Evolutionary conservation across 2,329 filamentous ascomycete species (phyloP).

Genomic region (Neopestalotiopsis clavispora): DNA sequence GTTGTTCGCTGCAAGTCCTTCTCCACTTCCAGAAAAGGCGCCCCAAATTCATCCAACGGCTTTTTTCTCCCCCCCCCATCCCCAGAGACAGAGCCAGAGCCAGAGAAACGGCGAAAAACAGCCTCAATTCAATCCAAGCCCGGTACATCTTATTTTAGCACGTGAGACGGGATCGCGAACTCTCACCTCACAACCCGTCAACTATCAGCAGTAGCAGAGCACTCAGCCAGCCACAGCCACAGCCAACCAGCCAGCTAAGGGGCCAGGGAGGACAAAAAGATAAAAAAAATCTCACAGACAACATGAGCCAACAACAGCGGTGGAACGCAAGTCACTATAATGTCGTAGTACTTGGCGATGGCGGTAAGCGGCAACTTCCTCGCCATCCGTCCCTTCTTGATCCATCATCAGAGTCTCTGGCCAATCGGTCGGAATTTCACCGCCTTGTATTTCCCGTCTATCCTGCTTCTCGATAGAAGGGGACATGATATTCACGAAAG

Average conservation of each 20-base stretch:
- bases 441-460: neutral
- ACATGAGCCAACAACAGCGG: neutral
- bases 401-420: neutral
- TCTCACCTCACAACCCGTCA: too few relatives aligned
- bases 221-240: too few relatives aligned
- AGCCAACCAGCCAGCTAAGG: neutral
- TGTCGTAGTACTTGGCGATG: conserved; percentile 9
- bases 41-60: neutral
- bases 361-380: conserved; percentile 5
- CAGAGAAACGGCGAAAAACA: neutral
- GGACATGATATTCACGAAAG: neutral
- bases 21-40: neutral
- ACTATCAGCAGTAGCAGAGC: too few relatives aligned
- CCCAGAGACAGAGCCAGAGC: neutral
- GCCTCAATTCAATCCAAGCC: neutral
- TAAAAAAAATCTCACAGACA: neutral
- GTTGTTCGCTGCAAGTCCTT: neutral
- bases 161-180: neutral
- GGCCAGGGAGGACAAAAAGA: neutral
- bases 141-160: neutral
- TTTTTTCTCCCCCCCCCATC: neutral
- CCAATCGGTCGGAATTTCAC: neutral
- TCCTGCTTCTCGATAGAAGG: neutral
- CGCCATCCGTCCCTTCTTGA: neutral
- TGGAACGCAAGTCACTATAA: conserved; percentile 10